Percentiles rank a stretch among this genome's conserved stretches.
Evolutionary conservation across 192 early-diverging fungal species (phyloP).

Genomic region (Gonapodya prolifera): DNA sequence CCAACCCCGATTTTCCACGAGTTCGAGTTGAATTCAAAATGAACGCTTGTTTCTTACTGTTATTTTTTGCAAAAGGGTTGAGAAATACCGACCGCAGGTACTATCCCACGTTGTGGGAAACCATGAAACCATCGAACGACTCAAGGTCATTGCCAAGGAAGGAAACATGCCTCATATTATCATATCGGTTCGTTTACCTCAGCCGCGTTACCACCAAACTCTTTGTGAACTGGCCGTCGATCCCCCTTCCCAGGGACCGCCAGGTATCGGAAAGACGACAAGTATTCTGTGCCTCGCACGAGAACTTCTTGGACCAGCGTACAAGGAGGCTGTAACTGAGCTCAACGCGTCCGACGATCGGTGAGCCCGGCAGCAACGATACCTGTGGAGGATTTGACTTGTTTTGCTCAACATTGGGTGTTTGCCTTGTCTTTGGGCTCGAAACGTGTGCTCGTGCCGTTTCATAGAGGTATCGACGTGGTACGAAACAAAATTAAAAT

Average conservation of each 20-base stretch:
- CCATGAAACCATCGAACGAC: slow-evolving; percentile 73
- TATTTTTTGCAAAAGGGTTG: slow-evolving; percentile 49
- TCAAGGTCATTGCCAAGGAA: slow-evolving; percentile 71
- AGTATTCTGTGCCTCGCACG: slow-evolving; percentile 85
- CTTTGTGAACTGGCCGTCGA: background rate
- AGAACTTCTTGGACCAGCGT: slow-evolving; percentile 67
- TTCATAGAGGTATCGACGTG: slow-evolving; percentile 77
- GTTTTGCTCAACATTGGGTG: background rate
- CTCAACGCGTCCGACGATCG: slow-evolving; percentile 98
- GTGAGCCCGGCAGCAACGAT: slow-evolving; percentile 24
- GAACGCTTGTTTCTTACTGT: too few species aligned
- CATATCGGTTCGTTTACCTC: slow-evolving; percentile 44
- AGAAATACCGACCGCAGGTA: slow-evolving; percentile 81
- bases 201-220: background rate
- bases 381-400: background rate
- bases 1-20: too few species aligned
- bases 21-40: too few species aligned
- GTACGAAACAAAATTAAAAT: slow-evolving; percentile 94
- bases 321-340: slow-evolving; percentile 91
- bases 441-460: background rate
- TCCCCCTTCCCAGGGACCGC: slow-evolving; percentile 49
- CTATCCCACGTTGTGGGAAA: slow-evolving; percentile 92
- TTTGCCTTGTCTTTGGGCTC: background rate
- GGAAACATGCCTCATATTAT: slow-evolving; percentile 97
- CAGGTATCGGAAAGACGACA: slow-evolving; percentile 97